Percentiles rank a stretch among this genome's conserved stretches.
Conservation (phyloP, 2,329 filamentous ascomycete species). For the Calonectria pauciramosa region DNA sequence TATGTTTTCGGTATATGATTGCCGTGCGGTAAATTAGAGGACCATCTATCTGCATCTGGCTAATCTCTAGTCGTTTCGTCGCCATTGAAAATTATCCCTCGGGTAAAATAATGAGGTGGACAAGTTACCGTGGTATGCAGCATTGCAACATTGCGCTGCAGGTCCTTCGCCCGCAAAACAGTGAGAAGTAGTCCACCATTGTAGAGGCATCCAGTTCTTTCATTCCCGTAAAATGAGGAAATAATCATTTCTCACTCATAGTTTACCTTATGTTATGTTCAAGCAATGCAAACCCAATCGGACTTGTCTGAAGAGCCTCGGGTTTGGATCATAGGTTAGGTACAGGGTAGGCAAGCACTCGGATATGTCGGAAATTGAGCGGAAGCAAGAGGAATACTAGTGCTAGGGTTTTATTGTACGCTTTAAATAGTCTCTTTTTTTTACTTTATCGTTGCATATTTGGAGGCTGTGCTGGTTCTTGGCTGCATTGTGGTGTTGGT, state of each 20-base stretch:
- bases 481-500: neutral
- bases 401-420: neutral
- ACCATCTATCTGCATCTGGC: neutral
- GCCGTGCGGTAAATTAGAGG: neutral
- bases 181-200: neutral
- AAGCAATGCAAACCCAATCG: neutral
- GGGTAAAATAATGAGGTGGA: neutral
- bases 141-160: neutral
- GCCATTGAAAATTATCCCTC: neutral
- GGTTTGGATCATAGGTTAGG: neutral
- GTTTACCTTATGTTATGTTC: neutral
- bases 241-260: neutral
- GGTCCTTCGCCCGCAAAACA: neutral
- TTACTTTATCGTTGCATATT: neutral
- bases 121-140: no score
- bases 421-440: neutral
- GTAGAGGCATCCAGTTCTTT: neutral
- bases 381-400: neutral
- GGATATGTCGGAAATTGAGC: neutral
- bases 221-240: neutral
- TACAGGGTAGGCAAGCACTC: neutral
- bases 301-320: neutral
- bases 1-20: neutral
- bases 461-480: neutral
- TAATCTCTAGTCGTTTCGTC: neutral